Evolutionary conservation across 2,329 filamentous ascomycete genomes (phyloP).

Genomic region (Talaromyces piceae): DNA sequence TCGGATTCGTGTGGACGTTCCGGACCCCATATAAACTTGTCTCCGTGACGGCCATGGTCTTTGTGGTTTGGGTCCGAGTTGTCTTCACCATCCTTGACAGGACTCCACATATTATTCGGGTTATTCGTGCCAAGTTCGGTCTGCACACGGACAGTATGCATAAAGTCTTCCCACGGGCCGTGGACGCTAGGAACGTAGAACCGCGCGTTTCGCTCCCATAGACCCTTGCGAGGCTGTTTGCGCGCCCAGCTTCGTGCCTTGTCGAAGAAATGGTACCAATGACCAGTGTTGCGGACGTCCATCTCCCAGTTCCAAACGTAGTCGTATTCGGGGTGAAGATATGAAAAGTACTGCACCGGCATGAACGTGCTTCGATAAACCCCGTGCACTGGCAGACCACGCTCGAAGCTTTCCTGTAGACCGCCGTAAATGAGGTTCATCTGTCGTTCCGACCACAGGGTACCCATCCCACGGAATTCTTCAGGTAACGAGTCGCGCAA

Average conservation of each 20-base stretch:
- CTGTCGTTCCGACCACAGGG: constrained; percentile 87
- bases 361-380: constrained; percentile 90
- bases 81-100: constrained; percentile 25
- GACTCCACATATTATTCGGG: constrained; percentile 61
- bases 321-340: constrained; percentile 71
- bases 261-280: constrained; percentile 72
- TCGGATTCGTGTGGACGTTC: constrained; percentile 61
- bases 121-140: constrained; percentile 61
- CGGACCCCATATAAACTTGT: constrained; percentile 76
- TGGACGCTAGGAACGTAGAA: constrained; percentile 74
- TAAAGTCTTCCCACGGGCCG: constrained; percentile 73
- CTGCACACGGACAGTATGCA: constrained; percentile 67
- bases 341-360: constrained; percentile 89
- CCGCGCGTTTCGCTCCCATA: constrained; percentile 72
- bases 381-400: constrained; percentile 73
- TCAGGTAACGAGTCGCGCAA: constrained; percentile 62
- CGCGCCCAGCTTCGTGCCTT: constrained; percentile 63
- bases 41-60: constrained; percentile 33
- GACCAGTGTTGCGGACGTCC: constrained; percentile 69
- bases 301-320: constrained; percentile 86
- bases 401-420: constrained; percentile 67
- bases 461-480: constrained; percentile 84
- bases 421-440: constrained; percentile 88
- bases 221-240: constrained; percentile 66
- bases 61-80: constrained; percentile 18